A percentile compares a stretch with the other conserved stretches of the same genome.
phyloP scores from a whole-genome alignment of 108 stramenopile genomes.

The Nitzschia sp. region DNA sequence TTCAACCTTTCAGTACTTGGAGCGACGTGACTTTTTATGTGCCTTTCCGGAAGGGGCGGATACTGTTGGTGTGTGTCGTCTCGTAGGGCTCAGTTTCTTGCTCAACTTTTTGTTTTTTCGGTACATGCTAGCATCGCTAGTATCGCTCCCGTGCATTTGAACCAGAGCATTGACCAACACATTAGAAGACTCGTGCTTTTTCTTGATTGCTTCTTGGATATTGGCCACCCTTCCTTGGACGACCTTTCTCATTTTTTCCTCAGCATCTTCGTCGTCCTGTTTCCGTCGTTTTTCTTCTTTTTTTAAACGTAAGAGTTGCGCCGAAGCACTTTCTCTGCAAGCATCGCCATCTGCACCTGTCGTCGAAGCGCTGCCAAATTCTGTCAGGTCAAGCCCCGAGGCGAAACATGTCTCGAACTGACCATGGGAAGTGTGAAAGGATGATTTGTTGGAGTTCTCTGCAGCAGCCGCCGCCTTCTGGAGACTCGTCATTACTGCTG shows the following conservation, averaged over 20 bases:
- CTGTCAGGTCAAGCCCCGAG: conserved; percentile 36
- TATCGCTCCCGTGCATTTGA: conserved; percentile 34
- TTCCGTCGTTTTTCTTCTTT: conserved; percentile 12
- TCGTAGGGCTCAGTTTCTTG: background rate
- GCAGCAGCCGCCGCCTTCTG: background rate
- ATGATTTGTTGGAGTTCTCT: background rate
- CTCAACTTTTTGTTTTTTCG: conserved; percentile 5
- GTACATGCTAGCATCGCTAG: background rate
- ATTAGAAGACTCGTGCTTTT: background rate
- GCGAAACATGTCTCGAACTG: conserved; percentile 44
- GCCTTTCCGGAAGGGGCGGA: background rate
- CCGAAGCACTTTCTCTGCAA: conserved; percentile 21
- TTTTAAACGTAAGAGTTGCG: conserved; percentile 28
- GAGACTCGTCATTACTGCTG: conserved; percentile 8
- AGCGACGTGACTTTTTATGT: conserved; percentile 16
- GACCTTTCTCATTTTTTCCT: conserved; percentile 8
- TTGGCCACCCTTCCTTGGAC: conserved; percentile 5
- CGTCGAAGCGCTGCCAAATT: conserved; percentile 16
- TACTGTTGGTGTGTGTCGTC: background rate
- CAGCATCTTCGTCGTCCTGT: conserved; percentile 23
- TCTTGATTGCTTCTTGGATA: conserved; percentile 8
- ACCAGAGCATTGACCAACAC: conserved; percentile 26
- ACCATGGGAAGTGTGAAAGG: conserved; percentile 7
- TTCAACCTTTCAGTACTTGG: conserved; percentile 3
- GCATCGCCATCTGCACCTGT: background rate